Base-by-base conservation (phyloP, 306 rosid genomes). In the Medicago arabica region DNA sequence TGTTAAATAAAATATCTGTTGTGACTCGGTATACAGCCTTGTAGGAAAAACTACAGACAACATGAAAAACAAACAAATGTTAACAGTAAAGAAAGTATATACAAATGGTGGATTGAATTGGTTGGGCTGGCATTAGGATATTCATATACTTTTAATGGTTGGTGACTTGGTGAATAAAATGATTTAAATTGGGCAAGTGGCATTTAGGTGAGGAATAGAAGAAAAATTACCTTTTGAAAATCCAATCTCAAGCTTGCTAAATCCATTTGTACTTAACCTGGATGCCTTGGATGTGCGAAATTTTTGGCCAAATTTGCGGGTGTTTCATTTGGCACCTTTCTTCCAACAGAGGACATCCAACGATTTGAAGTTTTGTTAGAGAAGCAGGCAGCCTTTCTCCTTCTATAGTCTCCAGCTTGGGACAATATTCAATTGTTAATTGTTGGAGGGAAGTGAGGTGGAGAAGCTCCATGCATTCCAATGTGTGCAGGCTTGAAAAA, bases 351-450 rank as follows among this genome's bases (percentile, higher is more conserved):
- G 69, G 69, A 17, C 60, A 69, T 0, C 2, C 0, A 1, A 0
- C 0, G 5, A 69, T 25, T 2, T 8, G 0, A 47, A 69, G 74
- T 47, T 15, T 2, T 3, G 4, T 9, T 23, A 47, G 25, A 69
- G 69, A 68, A 16, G 76, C 18, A 58, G 71, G 76, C 28, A 78
- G 34, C 43, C 21, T 69, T 47, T 59, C 75, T 46, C 81, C 81
- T 21, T 0, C 38, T n/a, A 77, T 59, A 9, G 23, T 46, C 68
- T 34, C 54, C 49, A 69, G 50, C 75, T 58, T 34, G 6, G 31
- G 75, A 41, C 81, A 77, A 0, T 2, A 0, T 5, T 0, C 0
- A 59, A 69, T 46, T 18, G 1, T 1, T 38, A 77, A 69, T 2
- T 18, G 5, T 58, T 58, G 18, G 23, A 77, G 68, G 13, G 60